Evolutionary conservation across 139 green algal genomes (phyloP), one percentile per base, ranked within the genome.

Genomic region (Picochlorum sp.): DNA sequence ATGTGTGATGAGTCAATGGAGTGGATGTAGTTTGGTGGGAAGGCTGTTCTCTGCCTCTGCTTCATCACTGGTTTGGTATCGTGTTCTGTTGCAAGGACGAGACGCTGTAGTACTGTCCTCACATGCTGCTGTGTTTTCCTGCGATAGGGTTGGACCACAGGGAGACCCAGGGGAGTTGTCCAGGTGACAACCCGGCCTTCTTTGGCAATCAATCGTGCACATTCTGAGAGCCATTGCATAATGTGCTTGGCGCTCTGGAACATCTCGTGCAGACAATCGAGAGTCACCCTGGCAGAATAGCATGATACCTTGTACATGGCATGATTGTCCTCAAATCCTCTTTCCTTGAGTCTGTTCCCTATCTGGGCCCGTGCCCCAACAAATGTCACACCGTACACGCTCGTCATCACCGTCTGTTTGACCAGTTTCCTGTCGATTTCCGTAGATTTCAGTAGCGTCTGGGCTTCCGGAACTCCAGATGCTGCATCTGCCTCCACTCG

Each of bases 371-470:
- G 77, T 11, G 92, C 93, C 13, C 93, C 93, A 1, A 96, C 68
- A 47, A 88, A 85, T 0, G 93, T 98, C 4, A 98, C 92, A 44
- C 93, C 93, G 50, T 98, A 98, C 60, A 98, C 92, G 23, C 83
- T 92, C 8, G 92, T 98, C 93, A 98, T 98, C 3, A 98, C 93
- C n/a, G 91, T 98, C 78, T 98, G 93, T 76, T 98, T 98, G 26
- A 98, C 92, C 28, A 98, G 78, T 82, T 98, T 98, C 24, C 93
- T 84, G 70, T 98, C 85, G 1, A 98, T 78, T 34, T 81, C 57
- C n/a, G 72, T 66, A 5, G 34, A 79, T 9, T 14, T 58, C 55
- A 65, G 2, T 57, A 88, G 47, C 24, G 62, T 55, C 21, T 30
- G 37, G 14, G 83, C 81, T 34, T 72, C 45, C 3, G 58, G 47